A percentile compares a stretch with the other conserved stretches of the same genome.
phyloP scores from a whole-genome alignment of 495 filamentous ascomycete species.

The Neurospora sp. region DNA sequence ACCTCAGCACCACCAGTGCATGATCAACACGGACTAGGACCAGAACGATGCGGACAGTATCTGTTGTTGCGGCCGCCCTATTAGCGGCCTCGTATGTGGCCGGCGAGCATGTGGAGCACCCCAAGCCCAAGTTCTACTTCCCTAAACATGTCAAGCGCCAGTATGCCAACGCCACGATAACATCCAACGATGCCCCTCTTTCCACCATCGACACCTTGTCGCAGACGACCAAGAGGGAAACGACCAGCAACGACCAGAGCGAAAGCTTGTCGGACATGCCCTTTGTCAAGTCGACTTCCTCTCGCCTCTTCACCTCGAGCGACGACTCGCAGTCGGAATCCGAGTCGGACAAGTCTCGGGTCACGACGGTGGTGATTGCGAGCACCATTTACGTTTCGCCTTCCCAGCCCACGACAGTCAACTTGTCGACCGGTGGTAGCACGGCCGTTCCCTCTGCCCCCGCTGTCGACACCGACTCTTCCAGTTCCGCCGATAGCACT shows the following conservation, averaged over 20 bases:
- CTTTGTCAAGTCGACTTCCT: conserved; percentile 1
- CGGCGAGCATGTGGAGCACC: conserved; percentile 21
- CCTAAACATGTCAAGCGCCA: conserved; percentile 50
- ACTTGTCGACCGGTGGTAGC: neutral
- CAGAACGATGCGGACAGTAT: conserved; percentile 37
- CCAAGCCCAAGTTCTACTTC: conserved; percentile 48
- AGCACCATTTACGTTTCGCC: conserved; percentile 18
- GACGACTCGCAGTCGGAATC: conserved; percentile 1
- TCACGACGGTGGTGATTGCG: conserved; percentile 18
- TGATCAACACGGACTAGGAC: conserved; percentile 11
- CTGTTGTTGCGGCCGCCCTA: conserved; percentile 41
- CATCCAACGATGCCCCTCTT: conserved; percentile 13
- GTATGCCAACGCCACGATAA: conserved; percentile 38
- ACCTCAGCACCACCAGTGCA: conserved; percentile 5
- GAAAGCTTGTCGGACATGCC: conserved; percentile 9
- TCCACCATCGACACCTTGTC: conserved; percentile 8
- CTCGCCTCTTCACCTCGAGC: neutral
- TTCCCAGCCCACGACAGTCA: neutral
- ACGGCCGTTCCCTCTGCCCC: neutral
- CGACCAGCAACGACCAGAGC: conserved; percentile 18
- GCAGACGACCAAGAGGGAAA: conserved; percentile 20
- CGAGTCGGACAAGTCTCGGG: conserved; percentile 1
- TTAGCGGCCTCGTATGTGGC: conserved; percentile 41
- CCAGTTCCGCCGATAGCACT: neutral
- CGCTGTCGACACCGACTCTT: neutral